phyloP scores from a whole-genome alignment of 2,329 filamentous ascomycete genomes.

The Ceratocystis alfenasii region DNA sequence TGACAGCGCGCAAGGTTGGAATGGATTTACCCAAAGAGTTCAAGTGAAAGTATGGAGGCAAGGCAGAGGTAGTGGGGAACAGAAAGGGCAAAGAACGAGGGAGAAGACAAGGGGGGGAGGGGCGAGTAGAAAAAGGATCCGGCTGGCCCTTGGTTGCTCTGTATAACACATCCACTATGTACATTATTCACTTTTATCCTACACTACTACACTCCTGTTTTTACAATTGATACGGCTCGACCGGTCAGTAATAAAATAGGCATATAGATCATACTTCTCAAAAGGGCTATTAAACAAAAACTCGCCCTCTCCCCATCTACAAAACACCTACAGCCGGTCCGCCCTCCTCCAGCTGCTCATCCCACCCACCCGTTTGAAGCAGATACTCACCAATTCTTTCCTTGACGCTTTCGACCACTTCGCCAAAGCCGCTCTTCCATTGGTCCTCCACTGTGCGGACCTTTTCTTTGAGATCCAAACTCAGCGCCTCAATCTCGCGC shows the following conservation, averaged over 20 bases:
- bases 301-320: slow-evolving; percentile 25
- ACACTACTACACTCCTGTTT: background rate
- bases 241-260: background rate
- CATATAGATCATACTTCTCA: background rate
- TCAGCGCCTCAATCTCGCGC: slow-evolving; percentile 60
- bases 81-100: background rate
- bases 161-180: background rate
- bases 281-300: slow-evolving; percentile 12
- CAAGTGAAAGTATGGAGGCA: slow-evolving; percentile 17
- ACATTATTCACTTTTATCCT: background rate
- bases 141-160: background rate
- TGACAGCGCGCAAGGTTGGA: slow-evolving; percentile 78
- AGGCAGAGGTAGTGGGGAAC: background rate
- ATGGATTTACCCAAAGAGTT: slow-evolving; percentile 71
- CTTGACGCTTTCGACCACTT: slow-evolving; percentile 60
- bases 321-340: slow-evolving; percentile 36
- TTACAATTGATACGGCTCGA: background rate
- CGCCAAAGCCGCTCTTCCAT: slow-evolving; percentile 79
- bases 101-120: background rate
- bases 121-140: background rate
- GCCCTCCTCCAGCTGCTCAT: slow-evolving; percentile 56
- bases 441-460: slow-evolving; percentile 82
- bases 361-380: slow-evolving; percentile 72
- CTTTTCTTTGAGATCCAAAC: slow-evolving; percentile 83
- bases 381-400: slow-evolving; percentile 62